Conservation (phyloP, 2,329 filamentous ascomycete genomes). For the Stachybotrys elegans region DNA sequence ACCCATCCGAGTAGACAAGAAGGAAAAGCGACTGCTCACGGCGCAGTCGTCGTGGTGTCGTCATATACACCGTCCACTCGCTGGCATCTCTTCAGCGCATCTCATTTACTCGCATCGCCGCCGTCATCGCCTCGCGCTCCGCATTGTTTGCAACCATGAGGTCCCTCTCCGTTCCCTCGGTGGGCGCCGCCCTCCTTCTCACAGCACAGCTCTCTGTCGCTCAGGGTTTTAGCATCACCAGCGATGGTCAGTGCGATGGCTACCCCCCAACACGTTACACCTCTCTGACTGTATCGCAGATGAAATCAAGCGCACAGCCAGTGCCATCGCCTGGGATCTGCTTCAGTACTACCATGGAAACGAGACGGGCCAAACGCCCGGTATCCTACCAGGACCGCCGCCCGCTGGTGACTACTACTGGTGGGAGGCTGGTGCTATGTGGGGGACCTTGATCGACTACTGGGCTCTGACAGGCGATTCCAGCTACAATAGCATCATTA, state of each 20-base stretch:
- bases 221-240: conserved; percentile 6
- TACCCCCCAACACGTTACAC: background rate
- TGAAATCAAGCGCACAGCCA: conserved; percentile 33
- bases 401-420: conserved; percentile 52
- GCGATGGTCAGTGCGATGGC: background rate
- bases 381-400: conserved; percentile 44
- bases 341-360: conserved; percentile 43
- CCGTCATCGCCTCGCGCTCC: background rate
- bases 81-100: too few species aligned
- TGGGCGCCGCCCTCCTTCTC: conserved; percentile 15
- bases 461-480: conserved; percentile 57
- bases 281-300: conserved; percentile 20
- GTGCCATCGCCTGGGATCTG: conserved; percentile 37
- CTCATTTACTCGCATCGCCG: background rate
- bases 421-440: conserved; percentile 62
- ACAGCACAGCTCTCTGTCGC: conserved; percentile 15
- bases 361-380: conserved; percentile 36
- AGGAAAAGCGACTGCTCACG: too few species aligned
- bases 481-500: conserved; percentile 51
- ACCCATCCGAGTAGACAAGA: too few species aligned
- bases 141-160: background rate
- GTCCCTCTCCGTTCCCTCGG: background rate
- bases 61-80: background rate
- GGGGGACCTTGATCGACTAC: conserved; percentile 59
- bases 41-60: too few species aligned